Conservation (phyloP, 2,329 filamentous ascomycete species). For the Aureobasidium sp. region DNA sequence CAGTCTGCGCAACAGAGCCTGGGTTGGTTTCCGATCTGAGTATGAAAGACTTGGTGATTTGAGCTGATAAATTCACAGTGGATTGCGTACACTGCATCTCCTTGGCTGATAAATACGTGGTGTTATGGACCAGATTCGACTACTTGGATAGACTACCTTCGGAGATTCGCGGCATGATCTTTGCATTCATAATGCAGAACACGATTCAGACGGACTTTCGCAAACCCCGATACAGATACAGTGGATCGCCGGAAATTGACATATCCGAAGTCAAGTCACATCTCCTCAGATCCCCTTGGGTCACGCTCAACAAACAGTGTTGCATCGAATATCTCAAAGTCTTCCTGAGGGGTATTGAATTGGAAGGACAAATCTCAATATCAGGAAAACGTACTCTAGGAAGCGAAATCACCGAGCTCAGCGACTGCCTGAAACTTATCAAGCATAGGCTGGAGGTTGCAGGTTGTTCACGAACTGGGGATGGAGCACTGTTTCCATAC, state of each 20-base stretch:
- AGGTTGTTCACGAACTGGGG: no score
- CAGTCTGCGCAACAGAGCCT: conserved; percentile 23
- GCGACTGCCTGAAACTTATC: no score
- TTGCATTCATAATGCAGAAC: not conserved
- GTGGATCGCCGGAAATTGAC: not conserved
- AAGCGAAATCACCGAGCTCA: no score
- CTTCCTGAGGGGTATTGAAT: not conserved
- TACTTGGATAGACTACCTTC: not conserved
- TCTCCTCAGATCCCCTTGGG: not conserved
- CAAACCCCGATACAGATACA: no score
- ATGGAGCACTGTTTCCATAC: not conserved
- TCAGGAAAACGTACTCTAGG: no score
- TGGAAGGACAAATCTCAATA: no score
- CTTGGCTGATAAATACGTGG: conserved; percentile 26
- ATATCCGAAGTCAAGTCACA: not conserved
- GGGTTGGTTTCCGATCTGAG: not conserved
- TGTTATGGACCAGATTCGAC: conserved; percentile 18
- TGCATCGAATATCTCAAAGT: not conserved
- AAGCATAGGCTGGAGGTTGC: no score
- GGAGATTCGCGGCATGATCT: not conserved
- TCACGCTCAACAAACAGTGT: not conserved
- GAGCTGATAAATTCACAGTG: conserved; percentile 12
- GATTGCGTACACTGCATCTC: conserved; percentile 24
- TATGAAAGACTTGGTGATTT: not conserved
- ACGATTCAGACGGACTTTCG: not conserved